A percentile compares a stretch with the other conserved stretches of the same genome.
Conservation (phyloP, 192 early-diverging fungal genomes). For the Thamnidium elegans region DNA sequence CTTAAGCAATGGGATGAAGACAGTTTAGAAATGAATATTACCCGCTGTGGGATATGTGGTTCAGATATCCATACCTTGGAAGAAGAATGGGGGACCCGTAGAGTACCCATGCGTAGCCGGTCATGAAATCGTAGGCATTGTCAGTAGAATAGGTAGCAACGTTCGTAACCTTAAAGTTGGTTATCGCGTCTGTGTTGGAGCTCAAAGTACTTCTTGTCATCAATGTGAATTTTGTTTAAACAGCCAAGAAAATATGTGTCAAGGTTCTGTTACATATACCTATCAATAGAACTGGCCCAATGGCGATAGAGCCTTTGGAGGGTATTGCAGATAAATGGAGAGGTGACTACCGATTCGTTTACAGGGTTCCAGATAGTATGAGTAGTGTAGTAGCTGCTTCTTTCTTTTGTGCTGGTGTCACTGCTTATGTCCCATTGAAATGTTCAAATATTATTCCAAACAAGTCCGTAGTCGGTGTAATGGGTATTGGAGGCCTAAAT, state of each 20-base stretch:
- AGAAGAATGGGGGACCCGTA: no score
- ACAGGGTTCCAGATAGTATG: slow-evolving; percentile 58
- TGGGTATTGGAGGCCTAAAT: slow-evolving; percentile 68
- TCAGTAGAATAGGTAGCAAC: no score
- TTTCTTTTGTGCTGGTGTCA: slow-evolving; percentile 74
- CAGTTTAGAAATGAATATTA: no score
- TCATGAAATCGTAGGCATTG: no score
- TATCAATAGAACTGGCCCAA: slow-evolving; percentile 39
- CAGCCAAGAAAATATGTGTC: slow-evolving; percentile 41
- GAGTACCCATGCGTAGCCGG: no score
- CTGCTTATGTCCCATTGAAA: no score
- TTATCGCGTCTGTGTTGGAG: no score
- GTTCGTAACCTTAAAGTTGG: no score
- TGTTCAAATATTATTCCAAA: slow-evolving; percentile 40
- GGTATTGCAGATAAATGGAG: slow-evolving; percentile 51
- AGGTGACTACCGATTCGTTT: slow-evolving; percentile 56
- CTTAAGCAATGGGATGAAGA: no score
- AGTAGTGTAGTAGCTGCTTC: slow-evolving; percentile 60
- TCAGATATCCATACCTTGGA: no score
- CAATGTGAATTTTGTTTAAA: slow-evolving; percentile 40
- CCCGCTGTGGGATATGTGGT: no score
- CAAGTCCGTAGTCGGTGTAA: slow-evolving; percentile 51
- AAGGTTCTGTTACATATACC: slow-evolving; percentile 46
- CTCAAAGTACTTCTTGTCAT: slow-evolving; percentile 58
- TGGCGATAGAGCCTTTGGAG: slow-evolving; percentile 48